Conservation (phyloP, 176 grass and related monocot genomes). For the Lolium perenne region DNA sequence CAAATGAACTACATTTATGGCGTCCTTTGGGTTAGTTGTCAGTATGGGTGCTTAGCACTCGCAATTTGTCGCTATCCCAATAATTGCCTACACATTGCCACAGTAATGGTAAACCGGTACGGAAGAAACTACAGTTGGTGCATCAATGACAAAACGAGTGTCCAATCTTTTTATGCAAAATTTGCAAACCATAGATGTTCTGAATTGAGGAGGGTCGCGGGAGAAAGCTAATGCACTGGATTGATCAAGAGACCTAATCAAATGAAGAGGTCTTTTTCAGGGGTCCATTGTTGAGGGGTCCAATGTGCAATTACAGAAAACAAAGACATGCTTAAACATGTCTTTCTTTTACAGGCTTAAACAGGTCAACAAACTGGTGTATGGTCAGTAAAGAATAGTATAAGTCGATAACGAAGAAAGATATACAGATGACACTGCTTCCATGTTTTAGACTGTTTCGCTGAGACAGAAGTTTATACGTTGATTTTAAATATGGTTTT, state of each 20-base stretch:
- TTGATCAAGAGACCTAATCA: slow-evolving; percentile 21
- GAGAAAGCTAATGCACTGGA: neutral
- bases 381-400: neutral
- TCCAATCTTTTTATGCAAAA: neutral
- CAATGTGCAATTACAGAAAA: slow-evolving; percentile 11
- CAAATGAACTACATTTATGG: neutral
- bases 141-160: neutral
- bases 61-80: neutral
- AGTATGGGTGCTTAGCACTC: neutral
- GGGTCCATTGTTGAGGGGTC: neutral
- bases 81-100: neutral
- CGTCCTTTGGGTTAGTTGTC: neutral
- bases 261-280: neutral
- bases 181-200: neutral
- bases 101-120: neutral
- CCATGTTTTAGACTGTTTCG: neutral
- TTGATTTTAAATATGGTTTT: neutral
- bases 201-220: neutral
- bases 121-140: neutral
- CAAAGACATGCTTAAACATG: slow-evolving; percentile 12
- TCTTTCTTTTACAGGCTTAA: neutral
- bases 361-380: slow-evolving; percentile 6
- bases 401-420: neutral
- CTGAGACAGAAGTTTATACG: neutral
- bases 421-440: neutral